Conservation (phyloP, 805 yeast genomes). For the Diddensiella caesifluorescens region DNA sequence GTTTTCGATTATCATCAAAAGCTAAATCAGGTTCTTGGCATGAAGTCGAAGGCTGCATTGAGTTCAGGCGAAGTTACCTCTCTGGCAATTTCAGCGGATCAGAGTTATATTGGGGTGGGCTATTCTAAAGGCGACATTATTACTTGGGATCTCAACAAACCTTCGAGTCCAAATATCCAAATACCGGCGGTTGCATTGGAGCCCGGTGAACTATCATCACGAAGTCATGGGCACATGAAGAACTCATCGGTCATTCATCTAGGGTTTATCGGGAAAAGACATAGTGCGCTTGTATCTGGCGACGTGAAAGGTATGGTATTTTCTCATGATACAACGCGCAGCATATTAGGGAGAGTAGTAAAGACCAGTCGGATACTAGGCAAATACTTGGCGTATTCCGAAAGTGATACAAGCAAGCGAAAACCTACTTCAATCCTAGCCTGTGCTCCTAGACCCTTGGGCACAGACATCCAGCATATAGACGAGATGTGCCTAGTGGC, state of each 20-base stretch:
- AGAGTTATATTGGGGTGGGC: constrained; percentile 65
- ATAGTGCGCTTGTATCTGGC: constrained; percentile 50
- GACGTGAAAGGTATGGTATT: constrained; percentile 55
- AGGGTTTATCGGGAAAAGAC: constrained; percentile 45
- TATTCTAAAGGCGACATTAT: constrained; percentile 57
- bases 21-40: constrained; percentile 41
- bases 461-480: constrained; percentile 47
- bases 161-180: constrained; percentile 28
- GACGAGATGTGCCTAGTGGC: constrained; percentile 60
- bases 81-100: constrained; percentile 61
- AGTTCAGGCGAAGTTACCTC: constrained; percentile 50
- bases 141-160: constrained; percentile 57
- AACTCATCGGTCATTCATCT: constrained; percentile 41
- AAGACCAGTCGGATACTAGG: constrained; percentile 52
- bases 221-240: constrained; percentile 33
- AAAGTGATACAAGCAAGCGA: constrained; percentile 6
- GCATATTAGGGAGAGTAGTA: constrained; percentile 47
- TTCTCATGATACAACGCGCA: constrained; percentile 58
- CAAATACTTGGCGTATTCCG: constrained; percentile 28
- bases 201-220: constrained; percentile 12
- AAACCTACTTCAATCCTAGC: constrained; percentile 36
- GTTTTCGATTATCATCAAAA: constrained; percentile 67
- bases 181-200: constrained; percentile 26
- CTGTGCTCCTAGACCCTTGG: constrained; percentile 54
- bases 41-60: constrained; percentile 28